A percentile compares a stretch with the other conserved stretches of the same genome.
These are phyloP conservation scores for Penicillium glabrum DNA, from an alignment of 2,329 filamentous ascomycete genomes.

Conservation along the genomic window DNA sequence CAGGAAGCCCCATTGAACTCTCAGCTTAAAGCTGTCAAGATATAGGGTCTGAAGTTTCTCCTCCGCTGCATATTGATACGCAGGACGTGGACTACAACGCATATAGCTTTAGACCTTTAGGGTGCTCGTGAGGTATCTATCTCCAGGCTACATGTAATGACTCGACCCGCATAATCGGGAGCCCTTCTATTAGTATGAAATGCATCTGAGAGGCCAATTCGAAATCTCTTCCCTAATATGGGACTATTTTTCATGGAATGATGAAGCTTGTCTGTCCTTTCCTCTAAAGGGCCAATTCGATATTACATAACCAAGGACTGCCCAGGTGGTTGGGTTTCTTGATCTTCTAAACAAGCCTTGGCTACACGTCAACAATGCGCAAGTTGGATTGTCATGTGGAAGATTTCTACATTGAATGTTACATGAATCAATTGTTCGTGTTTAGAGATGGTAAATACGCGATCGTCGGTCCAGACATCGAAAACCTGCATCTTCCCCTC, in stretches of 20 bases:
- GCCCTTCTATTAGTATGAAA: too few species aligned
- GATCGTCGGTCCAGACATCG: background rate
- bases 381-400: background rate
- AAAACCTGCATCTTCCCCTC: background rate
- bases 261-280: background rate
- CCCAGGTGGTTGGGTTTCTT: background rate
- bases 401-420: background rate
- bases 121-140: too few species aligned
- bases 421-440: background rate
- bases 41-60: too few species aligned
- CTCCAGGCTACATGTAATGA: too few species aligned
- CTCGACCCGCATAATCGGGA: too few species aligned
- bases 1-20: background rate
- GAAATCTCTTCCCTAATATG: background rate
- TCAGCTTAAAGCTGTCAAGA: too few species aligned
- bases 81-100: too few species aligned
- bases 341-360: background rate
- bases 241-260: background rate
- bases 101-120: too few species aligned
- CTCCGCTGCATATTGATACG: too few species aligned
- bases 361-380: background rate
- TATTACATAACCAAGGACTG: background rate
- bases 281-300: background rate
- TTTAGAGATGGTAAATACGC: background rate
- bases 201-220: background rate